Evolutionary conservation across 768 basidiomycete genomes (phyloP).

Genomic region (Floccularia luteovirens): DNA sequence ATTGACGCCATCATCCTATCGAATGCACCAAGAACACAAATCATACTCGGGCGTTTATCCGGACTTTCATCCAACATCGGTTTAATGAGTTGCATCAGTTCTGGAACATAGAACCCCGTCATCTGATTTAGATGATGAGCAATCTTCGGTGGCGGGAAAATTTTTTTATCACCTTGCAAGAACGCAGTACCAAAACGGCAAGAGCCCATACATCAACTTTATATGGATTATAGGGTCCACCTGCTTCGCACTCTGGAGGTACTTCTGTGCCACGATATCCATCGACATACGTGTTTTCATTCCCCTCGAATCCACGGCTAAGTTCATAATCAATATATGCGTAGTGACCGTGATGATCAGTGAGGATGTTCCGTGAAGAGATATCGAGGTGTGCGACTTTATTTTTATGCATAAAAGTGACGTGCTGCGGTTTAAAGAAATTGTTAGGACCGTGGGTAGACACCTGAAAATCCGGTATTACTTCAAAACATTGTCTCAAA

Average conservation of each 20-base stretch:
- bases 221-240: constrained; percentile 46
- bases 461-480: too few relatives aligned
- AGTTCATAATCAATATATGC: constrained; percentile 73
- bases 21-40: constrained; percentile 41
- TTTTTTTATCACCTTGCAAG: constrained; percentile 45
- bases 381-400: constrained; percentile 67
- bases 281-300: constrained; percentile 26
- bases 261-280: constrained; percentile 54
- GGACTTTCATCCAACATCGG: constrained; percentile 55
- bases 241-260: constrained; percentile 60
- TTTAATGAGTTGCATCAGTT: constrained; percentile 45
- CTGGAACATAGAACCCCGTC: constrained; percentile 49
- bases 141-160: background rate
- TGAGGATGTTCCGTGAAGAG: constrained; percentile 60
- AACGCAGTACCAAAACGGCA: constrained; percentile 54
- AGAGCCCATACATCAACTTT: constrained; percentile 74
- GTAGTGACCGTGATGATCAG: constrained; percentile 55
- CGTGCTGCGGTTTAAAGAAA: too few relatives aligned
- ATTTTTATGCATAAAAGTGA: constrained; percentile 62
- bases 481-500: constrained; percentile 66
- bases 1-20: constrained; percentile 37
- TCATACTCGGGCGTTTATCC: constrained; percentile 42
- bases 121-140: constrained; percentile 25
- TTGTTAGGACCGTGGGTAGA: too few relatives aligned
- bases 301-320: constrained; percentile 44